Evolutionary conservation across 1,284 basidiomycete genomes (phyloP).

Genomic region (Cutaneotrichosporon cutaneum): DNA sequence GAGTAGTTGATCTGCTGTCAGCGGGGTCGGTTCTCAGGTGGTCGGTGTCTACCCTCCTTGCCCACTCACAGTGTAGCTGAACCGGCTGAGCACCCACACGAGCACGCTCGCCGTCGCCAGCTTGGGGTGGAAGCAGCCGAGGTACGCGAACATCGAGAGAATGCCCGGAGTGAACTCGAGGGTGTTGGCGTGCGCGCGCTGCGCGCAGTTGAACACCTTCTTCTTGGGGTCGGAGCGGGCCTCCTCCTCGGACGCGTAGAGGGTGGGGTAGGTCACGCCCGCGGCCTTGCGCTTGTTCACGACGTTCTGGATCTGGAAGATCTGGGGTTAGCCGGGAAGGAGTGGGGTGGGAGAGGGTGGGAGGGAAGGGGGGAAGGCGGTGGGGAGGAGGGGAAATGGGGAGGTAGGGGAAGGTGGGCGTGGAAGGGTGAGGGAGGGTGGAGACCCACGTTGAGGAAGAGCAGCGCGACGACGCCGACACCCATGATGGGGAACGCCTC

Average conservation of each 20-base stretch:
- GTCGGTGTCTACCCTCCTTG: not conserved
- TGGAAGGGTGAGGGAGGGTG: too few species aligned
- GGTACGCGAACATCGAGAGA: slow-evolving; percentile 31
- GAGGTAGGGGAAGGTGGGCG: too few species aligned
- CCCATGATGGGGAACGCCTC: slow-evolving; percentile 41
- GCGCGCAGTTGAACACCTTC: slow-evolving; percentile 45
- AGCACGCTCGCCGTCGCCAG: slow-evolving; percentile 30
- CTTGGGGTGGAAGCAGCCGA: slow-evolving; percentile 42
- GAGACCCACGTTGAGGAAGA: slow-evolving; percentile 39
- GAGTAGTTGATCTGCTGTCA: slow-evolving; percentile 31
- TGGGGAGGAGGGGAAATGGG: too few species aligned
- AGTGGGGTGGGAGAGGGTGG: too few species aligned
- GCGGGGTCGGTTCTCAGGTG: not conserved
- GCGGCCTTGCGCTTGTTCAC: slow-evolving; percentile 31
- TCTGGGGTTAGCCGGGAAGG: slow-evolving; percentile 19
- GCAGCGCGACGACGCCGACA: slow-evolving; percentile 31
- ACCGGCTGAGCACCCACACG: slow-evolving; percentile 33
- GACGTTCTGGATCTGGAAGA: slow-evolving; percentile 36
- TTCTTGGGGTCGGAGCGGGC: slow-evolving; percentile 45
- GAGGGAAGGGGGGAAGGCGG: too few species aligned
- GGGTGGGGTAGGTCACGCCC: slow-evolving; percentile 42
- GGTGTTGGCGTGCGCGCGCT: slow-evolving; percentile 48
- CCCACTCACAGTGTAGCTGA: slow-evolving; percentile 38
- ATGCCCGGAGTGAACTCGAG: slow-evolving; percentile 41
- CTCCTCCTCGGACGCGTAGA: slow-evolving; percentile 43